Evolutionary conservation across 257 asterid species (phyloP).

Genomic region (Primulina eburnea): DNA sequence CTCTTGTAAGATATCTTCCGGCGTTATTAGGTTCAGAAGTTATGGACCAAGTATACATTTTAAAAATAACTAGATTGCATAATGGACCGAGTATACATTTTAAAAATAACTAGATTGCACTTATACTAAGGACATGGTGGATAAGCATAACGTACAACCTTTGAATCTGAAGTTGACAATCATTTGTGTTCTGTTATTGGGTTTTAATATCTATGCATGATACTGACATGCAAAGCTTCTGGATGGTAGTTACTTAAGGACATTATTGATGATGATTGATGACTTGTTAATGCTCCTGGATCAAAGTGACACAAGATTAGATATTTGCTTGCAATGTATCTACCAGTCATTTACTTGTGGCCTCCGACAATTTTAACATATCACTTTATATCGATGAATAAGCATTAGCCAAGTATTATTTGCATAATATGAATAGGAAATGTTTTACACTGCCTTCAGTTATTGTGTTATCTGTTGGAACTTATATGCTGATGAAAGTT

Average conservation of each 20-base stretch:
- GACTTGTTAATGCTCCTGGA: not conserved
- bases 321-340: not conserved
- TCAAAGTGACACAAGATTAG: not conserved
- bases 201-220: slow-evolving; percentile 9
- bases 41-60: slow-evolving; percentile 12
- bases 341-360: not conserved
- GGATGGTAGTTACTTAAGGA: not conserved
- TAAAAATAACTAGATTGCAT: slow-evolving; percentile 22
- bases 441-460: not conserved
- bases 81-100: slow-evolving; percentile 15
- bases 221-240: slow-evolving; percentile 8
- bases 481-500: not conserved
- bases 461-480: not conserved
- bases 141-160: not conserved
- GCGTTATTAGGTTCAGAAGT: not conserved
- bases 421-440: not conserved
- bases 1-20: slow-evolving; percentile 60
- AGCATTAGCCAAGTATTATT: not conserved
- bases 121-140: slow-evolving; percentile 9
- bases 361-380: not conserved
- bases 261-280: not conserved
- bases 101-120: slow-evolving; percentile 22
- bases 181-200: not conserved
- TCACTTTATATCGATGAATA: not conserved
- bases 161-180: slow-evolving; percentile 8